Conservation (phyloP, 2,329 filamentous ascomycete genomes). For the Cercospora nicotianae region DNA sequence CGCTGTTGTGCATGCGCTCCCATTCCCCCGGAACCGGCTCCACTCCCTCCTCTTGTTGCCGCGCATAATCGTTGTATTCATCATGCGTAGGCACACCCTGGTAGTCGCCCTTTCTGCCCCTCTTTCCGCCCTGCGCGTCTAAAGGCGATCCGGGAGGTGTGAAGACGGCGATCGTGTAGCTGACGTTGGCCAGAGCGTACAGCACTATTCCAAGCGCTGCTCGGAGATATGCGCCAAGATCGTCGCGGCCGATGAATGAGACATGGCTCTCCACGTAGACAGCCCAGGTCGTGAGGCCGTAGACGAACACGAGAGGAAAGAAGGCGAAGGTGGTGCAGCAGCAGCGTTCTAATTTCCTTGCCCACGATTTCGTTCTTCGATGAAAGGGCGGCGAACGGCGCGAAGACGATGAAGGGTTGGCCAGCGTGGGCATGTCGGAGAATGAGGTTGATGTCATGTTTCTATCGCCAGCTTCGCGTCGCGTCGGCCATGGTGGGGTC, state of each 20-base stretch:
- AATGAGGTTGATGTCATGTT: conserved; percentile 26
- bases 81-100: conserved; percentile 76
- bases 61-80: conserved; percentile 45
- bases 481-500: not conserved
- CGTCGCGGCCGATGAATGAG: conserved; percentile 42
- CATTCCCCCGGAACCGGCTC: conserved; percentile 24
- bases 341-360: conserved; percentile 72
- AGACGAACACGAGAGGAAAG: conserved; percentile 31
- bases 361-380: conserved; percentile 51
- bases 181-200: conserved; percentile 79
- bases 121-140: conserved; percentile 26
- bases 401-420: conserved; percentile 20
- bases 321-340: conserved; percentile 64
- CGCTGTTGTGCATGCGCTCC: conserved; percentile 56
- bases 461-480: not conserved
- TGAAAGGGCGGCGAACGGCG: conserved; percentile 35
- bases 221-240: conserved; percentile 28
- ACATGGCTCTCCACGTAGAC: conserved; percentile 75
- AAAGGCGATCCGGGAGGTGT: conserved; percentile 76
- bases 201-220: conserved; percentile 66
- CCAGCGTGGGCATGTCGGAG: conserved; percentile 33
- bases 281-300: conserved; percentile 78
- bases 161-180: conserved; percentile 90
- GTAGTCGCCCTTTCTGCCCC: conserved; percentile 55
- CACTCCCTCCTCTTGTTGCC: conserved; percentile 35